These are phyloP conservation scores for Capniomyces stellatus DNA, from an alignment of 371 early-diverging fungal species.

Conservation along the genomic window DNA sequence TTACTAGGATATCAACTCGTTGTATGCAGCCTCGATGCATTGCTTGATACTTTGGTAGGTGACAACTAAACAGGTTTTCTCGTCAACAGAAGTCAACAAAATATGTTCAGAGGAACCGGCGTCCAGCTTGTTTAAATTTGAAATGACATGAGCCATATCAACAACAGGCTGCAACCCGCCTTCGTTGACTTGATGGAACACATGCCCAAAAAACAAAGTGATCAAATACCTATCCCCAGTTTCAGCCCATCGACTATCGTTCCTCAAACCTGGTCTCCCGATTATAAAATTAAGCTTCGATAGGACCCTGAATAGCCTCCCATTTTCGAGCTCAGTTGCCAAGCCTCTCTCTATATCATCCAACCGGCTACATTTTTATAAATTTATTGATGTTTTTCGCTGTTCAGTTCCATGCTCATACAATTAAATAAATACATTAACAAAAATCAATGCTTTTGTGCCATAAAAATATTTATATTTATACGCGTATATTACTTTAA, in stretches of 20 bases:
- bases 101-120: slow-evolving; percentile 80
- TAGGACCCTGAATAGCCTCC: slow-evolving; percentile 60
- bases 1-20: slow-evolving; percentile 30
- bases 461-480: not conserved
- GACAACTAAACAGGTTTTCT: slow-evolving; percentile 83
- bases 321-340: slow-evolving; percentile 69
- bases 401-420: too few relatives aligned
- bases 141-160: slow-evolving; percentile 79
- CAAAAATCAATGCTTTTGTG: slow-evolving; percentile 4
- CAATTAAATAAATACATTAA: slow-evolving; percentile 12
- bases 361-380: too few relatives aligned
- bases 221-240: slow-evolving; percentile 90
- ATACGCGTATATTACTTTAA: not conserved
- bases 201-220: slow-evolving; percentile 87
- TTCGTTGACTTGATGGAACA: slow-evolving; percentile 90
- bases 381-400: too few relatives aligned
- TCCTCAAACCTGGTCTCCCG: slow-evolving; percentile 65
- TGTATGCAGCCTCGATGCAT: slow-evolving; percentile 62
- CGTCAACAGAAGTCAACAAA: slow-evolving; percentile 80
- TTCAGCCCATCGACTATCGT: slow-evolving; percentile 84
- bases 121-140: slow-evolving; percentile 94
- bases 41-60: slow-evolving; percentile 78
- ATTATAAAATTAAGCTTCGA: slow-evolving; percentile 83
- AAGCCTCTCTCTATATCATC: slow-evolving; percentile 66
- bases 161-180: slow-evolving; percentile 54